Evolutionary conservation across 108 stramenopile species (phyloP).

Genomic region (Schizochytrium sp.): DNA sequence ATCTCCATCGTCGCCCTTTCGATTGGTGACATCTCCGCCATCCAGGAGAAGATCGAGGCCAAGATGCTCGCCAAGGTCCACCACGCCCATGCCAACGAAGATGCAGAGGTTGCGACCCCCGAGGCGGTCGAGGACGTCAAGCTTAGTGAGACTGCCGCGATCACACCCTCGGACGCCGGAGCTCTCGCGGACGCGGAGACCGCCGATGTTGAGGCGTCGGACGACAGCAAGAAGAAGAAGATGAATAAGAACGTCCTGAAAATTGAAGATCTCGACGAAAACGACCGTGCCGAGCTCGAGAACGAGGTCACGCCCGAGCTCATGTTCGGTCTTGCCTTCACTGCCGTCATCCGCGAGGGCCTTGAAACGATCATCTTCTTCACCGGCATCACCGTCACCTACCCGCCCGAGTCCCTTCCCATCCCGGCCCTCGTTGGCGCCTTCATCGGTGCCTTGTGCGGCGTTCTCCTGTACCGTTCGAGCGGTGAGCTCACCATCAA

Average conservation of each 20-base stretch:
- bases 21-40: background rate
- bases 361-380: constrained; percentile 5
- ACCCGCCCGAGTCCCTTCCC: background rate
- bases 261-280: background rate
- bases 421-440: background rate
- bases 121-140: background rate
- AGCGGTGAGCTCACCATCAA: background rate
- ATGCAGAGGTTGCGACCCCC: too few relatives aligned
- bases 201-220: too few relatives aligned
- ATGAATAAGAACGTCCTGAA: background rate
- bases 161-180: too few relatives aligned
- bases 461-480: background rate
- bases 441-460: background rate
- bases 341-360: constrained; percentile 12
- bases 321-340: background rate
- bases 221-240: background rate
- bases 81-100: too few relatives aligned
- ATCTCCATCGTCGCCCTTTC: background rate
- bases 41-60: background rate
- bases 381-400: background rate
- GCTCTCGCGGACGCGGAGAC: too few relatives aligned
- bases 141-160: background rate
- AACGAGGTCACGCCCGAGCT: background rate
- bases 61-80: background rate
- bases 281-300: background rate